phyloP scores from a whole-genome alignment of 257 asterid species.

The Solanum etuberosum region DNA sequence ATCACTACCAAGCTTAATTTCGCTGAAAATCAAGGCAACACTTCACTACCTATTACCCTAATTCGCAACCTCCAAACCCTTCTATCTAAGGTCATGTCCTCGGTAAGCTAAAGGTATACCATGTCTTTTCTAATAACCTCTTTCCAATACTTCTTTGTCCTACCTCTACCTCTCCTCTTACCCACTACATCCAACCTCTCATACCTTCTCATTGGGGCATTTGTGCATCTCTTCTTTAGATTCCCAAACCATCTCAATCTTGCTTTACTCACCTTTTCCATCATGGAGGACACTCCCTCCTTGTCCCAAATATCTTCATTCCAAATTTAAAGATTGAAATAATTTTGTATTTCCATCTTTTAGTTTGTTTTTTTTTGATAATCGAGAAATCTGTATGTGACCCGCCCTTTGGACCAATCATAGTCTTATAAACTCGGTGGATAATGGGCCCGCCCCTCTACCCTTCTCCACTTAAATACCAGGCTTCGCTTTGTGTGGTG shows the following conservation, averaged over 20 bases:
- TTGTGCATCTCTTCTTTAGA: neutral
- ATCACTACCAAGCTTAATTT: neutral
- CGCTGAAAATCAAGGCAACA: neutral
- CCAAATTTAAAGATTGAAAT: neutral
- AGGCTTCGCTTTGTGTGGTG: no score
- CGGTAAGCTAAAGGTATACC: neutral
- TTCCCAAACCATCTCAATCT: neutral
- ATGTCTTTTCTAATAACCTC: neutral
- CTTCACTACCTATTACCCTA: neutral
- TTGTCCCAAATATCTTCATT: neutral
- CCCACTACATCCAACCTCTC: neutral
- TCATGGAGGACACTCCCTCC: neutral
- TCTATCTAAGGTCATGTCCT: neutral
- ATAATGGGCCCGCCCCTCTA: no score
- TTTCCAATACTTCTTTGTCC: neutral
- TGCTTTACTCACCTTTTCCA: neutral
- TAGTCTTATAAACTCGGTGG: no score
- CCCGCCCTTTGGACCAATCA: no score
- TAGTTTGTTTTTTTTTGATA: no score
- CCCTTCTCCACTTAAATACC: no score
- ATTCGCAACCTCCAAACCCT: neutral
- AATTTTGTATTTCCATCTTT: neutral
- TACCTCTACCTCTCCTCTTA: neutral
- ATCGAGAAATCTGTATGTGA: no score
- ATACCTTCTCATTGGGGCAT: neutral